Conservation (phyloP, 2,329 filamentous ascomycete species). For the Ilyonectria destructans region DNA sequence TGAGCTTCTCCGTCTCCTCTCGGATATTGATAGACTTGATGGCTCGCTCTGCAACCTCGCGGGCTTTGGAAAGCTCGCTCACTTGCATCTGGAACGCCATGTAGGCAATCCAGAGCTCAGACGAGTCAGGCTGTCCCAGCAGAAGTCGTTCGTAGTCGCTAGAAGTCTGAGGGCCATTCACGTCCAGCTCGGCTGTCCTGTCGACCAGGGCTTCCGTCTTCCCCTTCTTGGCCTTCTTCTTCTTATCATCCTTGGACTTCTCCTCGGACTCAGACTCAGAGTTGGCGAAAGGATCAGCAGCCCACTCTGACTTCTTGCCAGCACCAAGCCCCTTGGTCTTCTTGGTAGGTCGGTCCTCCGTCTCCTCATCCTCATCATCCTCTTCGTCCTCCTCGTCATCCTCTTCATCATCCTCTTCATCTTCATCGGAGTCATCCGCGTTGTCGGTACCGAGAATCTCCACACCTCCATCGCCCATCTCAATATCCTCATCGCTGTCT, state of each 20-base stretch:
- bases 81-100: constrained; percentile 99
- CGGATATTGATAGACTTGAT: constrained; percentile 92
- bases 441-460: constrained; percentile 65
- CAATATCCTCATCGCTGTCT: constrained; percentile 67
- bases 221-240: constrained; percentile 77
- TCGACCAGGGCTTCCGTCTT: constrained; percentile 88
- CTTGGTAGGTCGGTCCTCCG: constrained; percentile 58
- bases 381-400: constrained; percentile 61
- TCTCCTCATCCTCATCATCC: constrained; percentile 57
- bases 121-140: constrained; percentile 93
- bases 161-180: constrained; percentile 88
- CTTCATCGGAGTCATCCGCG: constrained; percentile 58
- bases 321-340: constrained; percentile 56
- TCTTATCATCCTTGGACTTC: constrained; percentile 53
- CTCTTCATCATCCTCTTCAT: constrained; percentile 55
- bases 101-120: constrained; percentile 93
- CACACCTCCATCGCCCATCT: constrained; percentile 65
- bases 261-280: constrained; percentile 67
- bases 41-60: constrained; percentile 91
- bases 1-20: constrained; percentile 93
- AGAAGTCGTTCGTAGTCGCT: constrained; percentile 96
- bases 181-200: constrained; percentile 91
- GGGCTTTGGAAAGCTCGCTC: constrained; percentile 89
- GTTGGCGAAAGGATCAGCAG: constrained; percentile 77
- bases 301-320: constrained; percentile 92